These are phyloP conservation scores for Colletotrichum higginsianum DNA, from an alignment of 2,329 filamentous ascomycete species.

Conservation along the genomic window DNA sequence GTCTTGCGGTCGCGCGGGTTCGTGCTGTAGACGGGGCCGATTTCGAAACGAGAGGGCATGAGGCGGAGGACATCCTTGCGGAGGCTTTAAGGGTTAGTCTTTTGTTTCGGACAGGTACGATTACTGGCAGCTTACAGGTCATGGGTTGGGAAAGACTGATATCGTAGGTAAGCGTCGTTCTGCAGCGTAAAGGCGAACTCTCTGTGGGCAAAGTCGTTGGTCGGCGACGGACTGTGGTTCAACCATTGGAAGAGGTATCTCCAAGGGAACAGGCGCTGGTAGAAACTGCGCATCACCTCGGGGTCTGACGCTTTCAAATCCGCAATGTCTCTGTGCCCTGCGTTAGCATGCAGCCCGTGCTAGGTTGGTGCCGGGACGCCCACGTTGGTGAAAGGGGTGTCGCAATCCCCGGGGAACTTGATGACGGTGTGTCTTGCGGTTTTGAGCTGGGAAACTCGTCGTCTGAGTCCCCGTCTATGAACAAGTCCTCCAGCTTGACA, in stretches of 20 bases:
- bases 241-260: constrained; percentile 97
- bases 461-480: constrained; percentile 71
- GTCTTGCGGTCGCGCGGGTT: constrained; percentile 96
- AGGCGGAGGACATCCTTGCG: constrained; percentile 92
- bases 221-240: constrained; percentile 90
- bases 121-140: constrained; percentile 61
- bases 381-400: constrained; percentile 62
- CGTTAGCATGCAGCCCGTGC: constrained; percentile 10
- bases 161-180: constrained; percentile 92
- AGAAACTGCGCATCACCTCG: constrained; percentile 92
- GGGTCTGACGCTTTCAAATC: constrained; percentile 75
- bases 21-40: constrained; percentile 95
- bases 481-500: constrained; percentile 71
- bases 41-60: constrained; percentile 96
- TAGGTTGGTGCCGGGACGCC: constrained; percentile 42
- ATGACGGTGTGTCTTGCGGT: constrained; percentile 55
- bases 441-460: constrained; percentile 72
- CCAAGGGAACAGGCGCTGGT: constrained; percentile 96
- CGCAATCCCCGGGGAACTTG: constrained; percentile 56
- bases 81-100: constrained; percentile 65
- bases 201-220: constrained; percentile 90
- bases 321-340: constrained; percentile 49
- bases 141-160: constrained; percentile 77
- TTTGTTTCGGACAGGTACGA: not conserved
- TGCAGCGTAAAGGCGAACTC: constrained; percentile 97